Base-by-base conservation (phyloP, 1,284 basidiomycete species). In the Polyporus tsugae region DNA sequence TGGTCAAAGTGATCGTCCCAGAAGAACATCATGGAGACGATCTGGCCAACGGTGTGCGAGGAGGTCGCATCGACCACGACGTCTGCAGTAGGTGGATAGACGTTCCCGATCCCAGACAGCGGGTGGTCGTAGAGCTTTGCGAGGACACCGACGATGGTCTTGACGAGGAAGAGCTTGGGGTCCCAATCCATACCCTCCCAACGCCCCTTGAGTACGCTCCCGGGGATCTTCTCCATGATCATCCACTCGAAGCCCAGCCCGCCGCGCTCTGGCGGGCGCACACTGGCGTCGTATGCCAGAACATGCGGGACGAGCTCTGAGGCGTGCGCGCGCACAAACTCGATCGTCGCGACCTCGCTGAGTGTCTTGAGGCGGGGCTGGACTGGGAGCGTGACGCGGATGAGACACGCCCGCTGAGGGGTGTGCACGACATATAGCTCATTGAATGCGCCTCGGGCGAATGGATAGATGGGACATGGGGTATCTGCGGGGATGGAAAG, bases 321-420 rank as follows among this genome's bases (percentile, higher is more conserved):
- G 22, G 46, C 46, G 6, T 49, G 46, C 46, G 46, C 4, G 22
- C 46, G 46, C 10, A 49, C 46, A 11, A 49, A 49, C 22, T 49
- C 22, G 46, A 49, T 49, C 22, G 46, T 49, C 10, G 22, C 46
- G 22, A 49, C 46, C 46, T 52, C 46, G 22, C 46, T 52, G 11
- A 52, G 46, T 2, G 46, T 52, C 46, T 52, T 52, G 46, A 52
- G 46, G 46, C 46, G 46, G 22, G 46, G 46, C 22, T 52, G n/a
- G 11, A 52, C 46, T 25, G 46, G 46, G 46, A 52, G 46, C 22
- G 46, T 52, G 46, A 52, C 46, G 46, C 46, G 46, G 22, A 52
- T 52, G 22, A 52, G 46, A 52, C 22, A 52, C 46, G 10, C 46
- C 22, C 22, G 46, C 22, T 29, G 11, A 11, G 22, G 46, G 22